A percentile compares a stretch with the other conserved stretches of the same genome.
phyloP scores from a whole-genome alignment of 1,139 yeast species.

The Magnusiomyces ingens region DNA sequence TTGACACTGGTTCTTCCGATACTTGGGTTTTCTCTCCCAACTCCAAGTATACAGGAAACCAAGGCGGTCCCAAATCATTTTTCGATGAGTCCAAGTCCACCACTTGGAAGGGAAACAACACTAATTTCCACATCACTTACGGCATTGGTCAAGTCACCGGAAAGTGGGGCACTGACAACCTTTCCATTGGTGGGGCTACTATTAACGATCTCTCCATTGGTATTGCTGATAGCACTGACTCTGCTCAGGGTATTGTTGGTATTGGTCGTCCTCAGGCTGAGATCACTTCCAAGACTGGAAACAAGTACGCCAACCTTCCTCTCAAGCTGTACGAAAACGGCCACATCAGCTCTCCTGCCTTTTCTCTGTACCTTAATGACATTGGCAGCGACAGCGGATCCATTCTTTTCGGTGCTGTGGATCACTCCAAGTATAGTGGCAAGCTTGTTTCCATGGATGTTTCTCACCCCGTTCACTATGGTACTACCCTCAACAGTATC shows the following conservation, averaged over 20 bases:
- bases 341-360: constrained; percentile 36
- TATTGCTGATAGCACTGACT: constrained; percentile 39
- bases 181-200: constrained; percentile 37
- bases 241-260: constrained; percentile 47
- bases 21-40: constrained; percentile 28
- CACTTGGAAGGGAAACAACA: constrained; percentile 41
- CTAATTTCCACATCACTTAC: constrained; percentile 45
- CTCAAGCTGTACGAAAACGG: constrained; percentile 38
- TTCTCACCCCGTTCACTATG: constrained; percentile 41
- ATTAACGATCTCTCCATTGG: constrained; percentile 44
- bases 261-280: constrained; percentile 44
- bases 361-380: constrained; percentile 34
- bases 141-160: constrained; percentile 62
- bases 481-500: constrained; percentile 40
- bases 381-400: constrained; percentile 33
- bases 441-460: constrained; percentile 26
- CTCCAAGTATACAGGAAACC: constrained; percentile 22
- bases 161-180: constrained; percentile 47
- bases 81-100: constrained; percentile 40
- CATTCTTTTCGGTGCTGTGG: constrained; percentile 47
- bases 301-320: constrained; percentile 36
- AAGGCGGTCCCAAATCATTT: constrained; percentile 33
- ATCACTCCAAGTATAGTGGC: constrained; percentile 43
- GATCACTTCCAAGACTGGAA: constrained; percentile 22
- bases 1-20: constrained; percentile 41